Conservation (phyloP, 2,329 filamentous ascomycete genomes). For the Fusarium clavum region DNA sequence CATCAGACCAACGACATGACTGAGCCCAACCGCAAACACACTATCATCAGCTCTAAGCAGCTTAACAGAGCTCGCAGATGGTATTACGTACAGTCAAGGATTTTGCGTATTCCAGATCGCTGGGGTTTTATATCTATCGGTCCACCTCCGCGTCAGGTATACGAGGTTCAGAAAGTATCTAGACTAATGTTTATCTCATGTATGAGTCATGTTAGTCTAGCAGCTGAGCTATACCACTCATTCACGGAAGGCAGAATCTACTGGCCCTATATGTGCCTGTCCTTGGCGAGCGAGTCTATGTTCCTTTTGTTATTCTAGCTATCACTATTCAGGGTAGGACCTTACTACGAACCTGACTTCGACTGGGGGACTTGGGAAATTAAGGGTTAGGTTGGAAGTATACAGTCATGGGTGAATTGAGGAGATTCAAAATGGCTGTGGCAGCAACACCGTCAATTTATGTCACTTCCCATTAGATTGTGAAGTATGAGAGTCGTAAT, state of each 20-base stretch:
- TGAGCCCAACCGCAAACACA: neutral
- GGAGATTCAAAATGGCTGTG: accelerated
- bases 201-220: neutral
- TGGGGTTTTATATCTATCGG: constrained; percentile 15
- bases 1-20: neutral
- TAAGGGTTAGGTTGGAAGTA: neutral
- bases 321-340: neutral
- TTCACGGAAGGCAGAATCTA: neutral
- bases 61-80: neutral
- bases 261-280: neutral
- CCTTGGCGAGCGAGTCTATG: neutral
- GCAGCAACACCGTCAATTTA: neutral
- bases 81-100: constrained; percentile 7
- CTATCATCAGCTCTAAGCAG: neutral
- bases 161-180: neutral
- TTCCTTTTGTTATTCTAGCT: neutral
- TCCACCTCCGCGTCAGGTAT: constrained; percentile 2
- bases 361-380: neutral
- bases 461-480: neutral
- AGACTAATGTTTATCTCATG: neutral
- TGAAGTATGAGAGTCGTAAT: neutral
- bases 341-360: neutral
- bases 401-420: neutral
- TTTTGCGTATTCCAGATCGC: constrained; percentile 17
- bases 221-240: neutral